Base-by-base conservation (phyloP, 352 stramenopile species). In the Phytophthora tubulina region DNA sequence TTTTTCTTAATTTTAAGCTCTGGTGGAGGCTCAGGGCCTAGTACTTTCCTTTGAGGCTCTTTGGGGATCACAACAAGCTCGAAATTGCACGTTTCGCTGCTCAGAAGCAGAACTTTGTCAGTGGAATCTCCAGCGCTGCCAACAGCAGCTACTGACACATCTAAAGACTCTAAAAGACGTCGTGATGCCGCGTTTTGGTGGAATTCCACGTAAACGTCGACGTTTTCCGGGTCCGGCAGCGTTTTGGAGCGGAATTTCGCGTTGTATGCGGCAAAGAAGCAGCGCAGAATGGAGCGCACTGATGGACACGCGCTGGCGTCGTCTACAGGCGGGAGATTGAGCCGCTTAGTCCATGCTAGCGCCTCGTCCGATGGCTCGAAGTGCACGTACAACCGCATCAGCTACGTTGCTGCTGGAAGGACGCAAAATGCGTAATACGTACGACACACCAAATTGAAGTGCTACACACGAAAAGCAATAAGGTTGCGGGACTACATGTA, bases 361-460 rank as follows among this genome's bases (percentile, higher is more conserved):
- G 35, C 41, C 35, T 71, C 51, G 31, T 70, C 60, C 30, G 50
- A 14, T 14, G 75, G 69, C 73, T 91, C 85, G 31, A 81, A 88
- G 76, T 95, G 88, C 54, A 95, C 77, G 69, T 93, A 93, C 13
- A 94, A 69, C 64, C 81, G 84, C 75, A 79, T 83, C 13, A 14
- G 6, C 14, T 7, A 27, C 21, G 21, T 27, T 27, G 1, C 21
- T 27, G 21, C 6, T 38, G 14, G 27, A 63, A 56, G 39, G 51
- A 45, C 49, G 52, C 62, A 50, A 60, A 56, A 54, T 60, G 64
- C 49, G 64, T 39, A 55, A 65, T 55, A 38, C 35, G 51, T 63
- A 5, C 14, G 4, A 48, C 15, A 65, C 38, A n/a, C 36, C 9
- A 61, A 51, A 72, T 31, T 52, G 27, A 64, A 44, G 39, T 61